Evolutionary conservation across 2,329 filamentous ascomycete genomes (phyloP), one percentile per base, ranked within the genome.

Genomic region (Rutstroemia sydowiana): DNA sequence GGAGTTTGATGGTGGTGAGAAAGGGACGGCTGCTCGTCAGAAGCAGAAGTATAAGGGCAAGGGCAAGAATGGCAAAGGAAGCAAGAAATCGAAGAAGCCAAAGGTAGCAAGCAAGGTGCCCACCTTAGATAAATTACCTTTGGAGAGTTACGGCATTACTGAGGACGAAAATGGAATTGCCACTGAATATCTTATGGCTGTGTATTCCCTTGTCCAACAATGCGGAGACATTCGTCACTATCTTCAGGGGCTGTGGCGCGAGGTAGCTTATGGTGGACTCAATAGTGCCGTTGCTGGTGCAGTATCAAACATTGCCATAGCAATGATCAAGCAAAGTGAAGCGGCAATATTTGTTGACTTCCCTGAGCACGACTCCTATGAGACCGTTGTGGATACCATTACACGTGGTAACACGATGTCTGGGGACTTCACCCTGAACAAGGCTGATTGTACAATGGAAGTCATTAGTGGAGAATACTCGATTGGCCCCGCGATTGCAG

Each of bases 281-380:
- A 76, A 77, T 54, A 65, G 64, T 40, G 74, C 71, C 1, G 65
- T 73, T n/a, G 75, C 73, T 1, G 73, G 69, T 1, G 59, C 68
- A 0, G 20, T 75, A 21, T 71, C 69, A 5, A 73, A 69, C 42
- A 48, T 72, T 6, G 72, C 72, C 13, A 59, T 75, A 18, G 61
- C 61, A 11, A 71, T 73, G 65, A 56, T 76, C 21, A 67, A 71
- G 47, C 61, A 67, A 44, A 65, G 67, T 1, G 66, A 68, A 44
- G 56, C 63, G 0, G 57, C 57, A 6, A 72, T 77, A 1, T 75
- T 73, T 48, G 54, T 69, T 16, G 71, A 76, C 26, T 77, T 76
- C 39, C 70, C 72, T 1, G 72, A 67, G 0, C 65, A 72, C 45
- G 69, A 75, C 10, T 69, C 69, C 0, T 77, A 69, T 55, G 64